A percentile compares a stretch with the other conserved stretches of the same genome.
phyloP scores from a whole-genome alignment of 2,329 filamentous ascomycete species.

The Monosporascus sp. region DNA sequence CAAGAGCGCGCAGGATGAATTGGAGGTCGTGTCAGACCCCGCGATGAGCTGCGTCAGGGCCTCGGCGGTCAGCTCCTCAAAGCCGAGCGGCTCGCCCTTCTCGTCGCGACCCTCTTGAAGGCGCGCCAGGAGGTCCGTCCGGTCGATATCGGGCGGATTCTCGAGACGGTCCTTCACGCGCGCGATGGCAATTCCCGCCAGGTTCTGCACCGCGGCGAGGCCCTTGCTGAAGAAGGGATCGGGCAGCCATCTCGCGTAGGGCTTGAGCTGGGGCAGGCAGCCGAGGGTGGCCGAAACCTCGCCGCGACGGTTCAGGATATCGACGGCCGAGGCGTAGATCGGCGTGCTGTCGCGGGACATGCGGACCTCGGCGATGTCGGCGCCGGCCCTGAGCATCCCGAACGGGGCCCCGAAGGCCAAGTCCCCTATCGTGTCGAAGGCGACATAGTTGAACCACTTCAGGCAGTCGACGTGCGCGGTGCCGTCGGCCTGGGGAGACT shows the following conservation, averaged over 20 bases:
- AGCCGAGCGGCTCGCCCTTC: conserved; percentile 66
- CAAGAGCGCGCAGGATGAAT: conserved; percentile 76
- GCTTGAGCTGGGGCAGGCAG: conserved; percentile 66
- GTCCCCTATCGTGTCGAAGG: conserved; percentile 48
- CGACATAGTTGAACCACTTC: conserved; percentile 72
- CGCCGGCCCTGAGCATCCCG: conserved; percentile 73
- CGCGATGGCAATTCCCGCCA: conserved; percentile 84
- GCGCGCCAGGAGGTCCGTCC: conserved; percentile 74
- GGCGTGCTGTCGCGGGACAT: conserved; percentile 53
- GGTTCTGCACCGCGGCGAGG: conserved; percentile 66
- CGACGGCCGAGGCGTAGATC: conserved; percentile 70
- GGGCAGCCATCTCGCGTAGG: conserved; percentile 73
- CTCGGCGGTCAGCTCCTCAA: conserved; percentile 80
- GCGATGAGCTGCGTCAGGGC: conserved; percentile 84
- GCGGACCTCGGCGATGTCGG: conserved; percentile 71
- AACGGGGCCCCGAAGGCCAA: conserved; percentile 72
- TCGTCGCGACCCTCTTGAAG: conserved; percentile 84
- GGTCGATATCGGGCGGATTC: conserved; percentile 57
- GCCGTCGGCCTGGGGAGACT: conserved; percentile 38
- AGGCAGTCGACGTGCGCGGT: conserved; percentile 66
- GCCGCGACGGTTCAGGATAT: conserved; percentile 82
- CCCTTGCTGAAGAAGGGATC: conserved; percentile 78
- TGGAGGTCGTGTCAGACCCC: conserved; percentile 70
- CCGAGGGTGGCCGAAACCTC: conserved; percentile 81
- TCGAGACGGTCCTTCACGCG: conserved; percentile 70